These are phyloP conservation scores for Aureobasidium melanogenum DNA, from an alignment of 2,329 filamentous ascomycete genomes.

Conservation along the genomic window DNA sequence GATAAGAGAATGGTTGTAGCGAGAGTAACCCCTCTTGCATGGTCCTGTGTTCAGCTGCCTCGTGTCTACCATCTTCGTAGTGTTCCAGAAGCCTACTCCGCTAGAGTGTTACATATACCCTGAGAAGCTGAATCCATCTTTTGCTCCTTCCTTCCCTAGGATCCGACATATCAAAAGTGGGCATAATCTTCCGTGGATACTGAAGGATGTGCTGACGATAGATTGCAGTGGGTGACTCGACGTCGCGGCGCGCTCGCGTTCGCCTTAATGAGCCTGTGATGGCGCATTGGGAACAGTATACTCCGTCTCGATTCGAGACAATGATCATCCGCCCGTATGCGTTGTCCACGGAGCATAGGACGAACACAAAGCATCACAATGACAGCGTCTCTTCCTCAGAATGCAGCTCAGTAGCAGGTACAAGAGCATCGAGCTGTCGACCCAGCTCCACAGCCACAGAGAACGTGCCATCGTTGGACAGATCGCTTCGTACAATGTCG, in stretches of 20 bases:
- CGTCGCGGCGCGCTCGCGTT: background rate
- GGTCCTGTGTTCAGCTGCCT: background rate
- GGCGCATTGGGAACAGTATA: background rate
- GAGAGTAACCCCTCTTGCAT: background rate
- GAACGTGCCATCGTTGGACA: background rate
- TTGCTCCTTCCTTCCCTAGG: background rate
- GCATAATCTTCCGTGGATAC: background rate
- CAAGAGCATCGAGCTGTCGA: background rate
- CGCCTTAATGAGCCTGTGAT: background rate
- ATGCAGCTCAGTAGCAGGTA: background rate
- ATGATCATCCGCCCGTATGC: background rate
- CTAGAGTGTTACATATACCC: background rate
- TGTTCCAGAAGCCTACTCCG: background rate
- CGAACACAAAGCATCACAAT: background rate
- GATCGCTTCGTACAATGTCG: background rate
- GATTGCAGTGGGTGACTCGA: background rate
- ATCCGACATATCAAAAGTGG: background rate
- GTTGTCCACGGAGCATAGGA: background rate
- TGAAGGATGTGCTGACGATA: background rate
- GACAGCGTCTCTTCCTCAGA: background rate
- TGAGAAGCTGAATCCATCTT: background rate
- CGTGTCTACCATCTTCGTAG: background rate
- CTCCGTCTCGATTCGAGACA: background rate
- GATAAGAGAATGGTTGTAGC: background rate
- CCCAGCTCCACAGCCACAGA: background rate